Percentiles rank a stretch among this genome's conserved stretches.
Evolutionary conservation across 108 stramenopile species (phyloP).

Genomic region (Stephanodiscus triporus): DNA sequence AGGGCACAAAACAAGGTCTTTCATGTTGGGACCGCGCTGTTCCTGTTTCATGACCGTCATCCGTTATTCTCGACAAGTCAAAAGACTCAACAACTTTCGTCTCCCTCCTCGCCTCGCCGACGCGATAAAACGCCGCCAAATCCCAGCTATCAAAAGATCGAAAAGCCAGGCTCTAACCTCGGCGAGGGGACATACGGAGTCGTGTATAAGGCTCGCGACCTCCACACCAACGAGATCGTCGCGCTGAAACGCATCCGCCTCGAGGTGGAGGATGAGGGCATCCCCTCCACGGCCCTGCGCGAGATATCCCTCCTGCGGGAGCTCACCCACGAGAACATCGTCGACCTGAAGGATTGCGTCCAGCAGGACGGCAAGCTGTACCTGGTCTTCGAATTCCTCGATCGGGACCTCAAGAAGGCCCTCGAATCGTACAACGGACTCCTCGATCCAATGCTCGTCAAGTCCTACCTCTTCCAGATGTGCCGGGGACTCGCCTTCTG

Average conservation of each 20-base stretch:
- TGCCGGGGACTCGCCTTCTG: slow-evolving; percentile 93
- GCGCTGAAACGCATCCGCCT: slow-evolving; percentile 97
- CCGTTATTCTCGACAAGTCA: not conserved
- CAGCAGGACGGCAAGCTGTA: slow-evolving; percentile 92
- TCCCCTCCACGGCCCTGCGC: slow-evolving; percentile 97
- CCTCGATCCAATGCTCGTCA: slow-evolving; percentile 76
- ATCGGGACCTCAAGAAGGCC: slow-evolving; percentile 96
- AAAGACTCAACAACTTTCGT: not conserved
- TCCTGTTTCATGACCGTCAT: no score
- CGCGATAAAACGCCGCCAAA: no score
- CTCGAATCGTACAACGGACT: slow-evolving; percentile 88
- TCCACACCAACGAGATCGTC: slow-evolving; percentile 91
- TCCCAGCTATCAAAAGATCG: slow-evolving; percentile 93
- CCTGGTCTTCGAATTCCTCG: slow-evolving; percentile 98
- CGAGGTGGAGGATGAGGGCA: slow-evolving; percentile 98
- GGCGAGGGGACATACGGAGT: slow-evolving; percentile 97
- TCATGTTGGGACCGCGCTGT: no score
- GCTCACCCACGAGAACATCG: slow-evolving; percentile 95
- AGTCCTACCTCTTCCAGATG: slow-evolving; percentile 88
- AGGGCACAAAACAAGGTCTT: no score
- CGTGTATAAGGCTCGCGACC: slow-evolving; percentile 90
- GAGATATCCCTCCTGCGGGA: slow-evolving; percentile 96
- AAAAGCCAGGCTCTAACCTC: slow-evolving; percentile 93
- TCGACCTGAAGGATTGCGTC: slow-evolving; percentile 64
- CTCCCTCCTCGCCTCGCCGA: not conserved